Evolutionary conservation across 176 grass and related monocot species (phyloP).

Genomic region (Secale cereale): DNA sequence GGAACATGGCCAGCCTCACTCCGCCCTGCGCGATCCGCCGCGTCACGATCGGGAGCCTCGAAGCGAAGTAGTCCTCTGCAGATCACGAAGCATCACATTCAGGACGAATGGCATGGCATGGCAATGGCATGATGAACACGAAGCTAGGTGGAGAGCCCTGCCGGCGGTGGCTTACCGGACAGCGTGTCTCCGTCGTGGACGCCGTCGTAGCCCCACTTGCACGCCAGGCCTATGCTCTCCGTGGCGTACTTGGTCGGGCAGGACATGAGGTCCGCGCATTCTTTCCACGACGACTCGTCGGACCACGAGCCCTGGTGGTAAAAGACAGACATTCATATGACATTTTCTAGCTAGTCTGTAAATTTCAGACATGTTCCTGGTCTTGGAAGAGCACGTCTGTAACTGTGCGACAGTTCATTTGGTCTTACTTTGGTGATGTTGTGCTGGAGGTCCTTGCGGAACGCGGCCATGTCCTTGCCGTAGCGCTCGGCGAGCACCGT

Average conservation of each 20-base stretch:
- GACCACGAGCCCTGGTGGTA: slow-evolving; percentile 55
- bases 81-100: not conserved
- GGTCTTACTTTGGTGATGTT: slow-evolving; percentile 63
- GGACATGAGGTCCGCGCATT: slow-evolving; percentile 62
- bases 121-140: not conserved
- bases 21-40: slow-evolving; percentile 80
- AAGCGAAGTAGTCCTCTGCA: slow-evolving; percentile 66
- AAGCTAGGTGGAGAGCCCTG: not conserved
- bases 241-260: slow-evolving; percentile 80
- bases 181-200: slow-evolving; percentile 51
- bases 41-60: slow-evolving; percentile 63
- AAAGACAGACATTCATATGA: not conserved
- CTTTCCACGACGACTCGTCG: slow-evolving; percentile 59
- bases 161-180: slow-evolving; percentile 36
- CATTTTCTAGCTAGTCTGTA: not conserved
- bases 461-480: slow-evolving; percentile 51
- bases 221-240: slow-evolving; percentile 81
- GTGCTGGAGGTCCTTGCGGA: slow-evolving; percentile 56
- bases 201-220: slow-evolving; percentile 64
- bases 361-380: not conserved
- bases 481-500: slow-evolving; percentile 61
- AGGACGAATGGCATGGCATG: not conserved
- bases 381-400: not conserved
- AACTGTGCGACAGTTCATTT: not conserved
- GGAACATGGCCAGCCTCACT: slow-evolving; percentile 77